These are phyloP conservation scores for Tetracladium setigerum DNA, from an alignment of 495 filamentous ascomycete species.

Conservation along the genomic window DNA sequence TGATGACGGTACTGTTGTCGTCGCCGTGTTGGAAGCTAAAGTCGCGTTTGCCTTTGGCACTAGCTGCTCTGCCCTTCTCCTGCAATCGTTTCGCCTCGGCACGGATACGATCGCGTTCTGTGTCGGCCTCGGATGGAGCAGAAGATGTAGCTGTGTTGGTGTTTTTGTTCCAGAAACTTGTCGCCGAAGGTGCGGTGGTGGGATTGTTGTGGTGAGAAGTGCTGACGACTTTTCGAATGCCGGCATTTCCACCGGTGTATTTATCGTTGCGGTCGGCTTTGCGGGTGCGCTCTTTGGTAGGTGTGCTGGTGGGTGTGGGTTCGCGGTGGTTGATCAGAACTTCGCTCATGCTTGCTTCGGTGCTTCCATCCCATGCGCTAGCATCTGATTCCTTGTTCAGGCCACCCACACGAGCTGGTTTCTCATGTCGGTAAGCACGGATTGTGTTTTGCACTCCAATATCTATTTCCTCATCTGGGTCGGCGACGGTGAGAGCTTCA, in stretches of 20 bases:
- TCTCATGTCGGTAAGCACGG: constrained; percentile 75
- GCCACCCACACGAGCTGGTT: constrained; percentile 75
- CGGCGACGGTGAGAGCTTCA: not conserved
- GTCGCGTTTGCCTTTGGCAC: constrained; percentile 29
- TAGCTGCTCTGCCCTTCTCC: constrained; percentile 32
- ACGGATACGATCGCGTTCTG: constrained; percentile 38
- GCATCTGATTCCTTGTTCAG: constrained; percentile 73
- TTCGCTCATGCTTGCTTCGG: constrained; percentile 26
- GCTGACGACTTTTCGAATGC: constrained; percentile 47
- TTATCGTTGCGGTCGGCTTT: constrained; percentile 4
- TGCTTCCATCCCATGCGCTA: constrained; percentile 58
- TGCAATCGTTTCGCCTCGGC: constrained; percentile 38
- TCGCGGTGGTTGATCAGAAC: constrained; percentile 38
- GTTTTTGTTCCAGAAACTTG: not conserved
- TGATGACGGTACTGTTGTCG: constrained; percentile 27
- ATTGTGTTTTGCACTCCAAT: constrained; percentile 45
- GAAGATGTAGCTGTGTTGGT: not conserved
- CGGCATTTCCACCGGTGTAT: constrained; percentile 21
- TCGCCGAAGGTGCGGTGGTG: constrained; percentile 2
- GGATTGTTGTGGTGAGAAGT: constrained; percentile 37
- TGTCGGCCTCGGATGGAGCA: constrained; percentile 17
- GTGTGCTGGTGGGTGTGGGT: constrained; percentile 44
- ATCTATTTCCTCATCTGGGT: constrained; percentile 13
- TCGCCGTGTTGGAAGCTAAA: constrained; percentile 42
- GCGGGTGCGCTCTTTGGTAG: constrained; percentile 25